Conservation (phyloP, 2,329 filamentous ascomycete species). For the Colletotrichum cuscutae region DNA sequence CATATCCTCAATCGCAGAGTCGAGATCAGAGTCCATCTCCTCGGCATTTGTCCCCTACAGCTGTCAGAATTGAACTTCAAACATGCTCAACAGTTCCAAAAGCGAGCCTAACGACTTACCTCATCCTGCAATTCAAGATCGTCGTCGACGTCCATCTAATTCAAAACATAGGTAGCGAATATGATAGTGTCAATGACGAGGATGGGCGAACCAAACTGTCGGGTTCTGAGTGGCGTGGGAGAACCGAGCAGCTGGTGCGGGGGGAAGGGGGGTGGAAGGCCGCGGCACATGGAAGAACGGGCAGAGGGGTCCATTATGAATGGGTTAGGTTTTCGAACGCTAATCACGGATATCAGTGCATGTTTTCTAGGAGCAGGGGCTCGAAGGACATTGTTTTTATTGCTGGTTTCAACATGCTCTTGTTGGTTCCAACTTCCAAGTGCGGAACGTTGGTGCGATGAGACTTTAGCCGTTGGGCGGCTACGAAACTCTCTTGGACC, state of each 20-base stretch:
- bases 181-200: not conserved
- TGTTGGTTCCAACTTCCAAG: not conserved
- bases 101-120: not conserved
- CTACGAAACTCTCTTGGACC: not conserved
- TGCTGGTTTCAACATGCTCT: not conserved
- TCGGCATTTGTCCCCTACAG: not conserved
- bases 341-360: not conserved
- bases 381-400: not conserved
- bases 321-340: not conserved
- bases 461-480: not conserved
- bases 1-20: slow-evolving; percentile 4
- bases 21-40: slow-evolving; percentile 2
- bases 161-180: not conserved
- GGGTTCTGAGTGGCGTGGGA: not conserved
- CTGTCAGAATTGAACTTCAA: not conserved
- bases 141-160: not conserved
- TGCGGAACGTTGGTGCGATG: not conserved
- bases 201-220: not conserved
- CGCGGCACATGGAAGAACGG: not conserved
- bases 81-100: no score
- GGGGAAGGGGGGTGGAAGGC: not conserved
- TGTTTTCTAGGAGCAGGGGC: not conserved
- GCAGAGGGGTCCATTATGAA: not conserved
- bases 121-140: not conserved
- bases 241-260: not conserved